phyloP scores from a whole-genome alignment of 768 basidiomycete genomes.

The Termitomyces sp. region DNA sequence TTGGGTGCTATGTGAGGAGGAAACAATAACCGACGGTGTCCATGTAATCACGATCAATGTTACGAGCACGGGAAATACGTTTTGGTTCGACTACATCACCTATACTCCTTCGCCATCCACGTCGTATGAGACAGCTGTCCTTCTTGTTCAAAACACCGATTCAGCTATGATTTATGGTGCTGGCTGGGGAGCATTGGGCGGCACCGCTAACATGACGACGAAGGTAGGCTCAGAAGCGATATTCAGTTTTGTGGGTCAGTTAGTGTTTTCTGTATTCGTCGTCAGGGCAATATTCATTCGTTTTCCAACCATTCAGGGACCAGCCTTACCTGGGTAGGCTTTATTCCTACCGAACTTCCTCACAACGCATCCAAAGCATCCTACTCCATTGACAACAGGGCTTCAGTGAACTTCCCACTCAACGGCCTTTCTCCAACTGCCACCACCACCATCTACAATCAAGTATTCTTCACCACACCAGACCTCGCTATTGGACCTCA shows the following conservation, averaged over 20 bases:
- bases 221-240: background rate
- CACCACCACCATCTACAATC: background rate
- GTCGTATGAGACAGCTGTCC: background rate
- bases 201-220: constrained; percentile 4
- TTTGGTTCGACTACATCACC: constrained; percentile 26
- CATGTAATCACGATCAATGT: constrained; percentile 22
- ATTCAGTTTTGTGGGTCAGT: constrained; percentile 8
- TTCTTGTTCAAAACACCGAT: constrained; percentile 8
- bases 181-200: constrained; percentile 1
- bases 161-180: background rate
- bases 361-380: background rate
- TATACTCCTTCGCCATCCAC: constrained; percentile 17
- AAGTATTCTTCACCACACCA: constrained; percentile 2
- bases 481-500: constrained; percentile 1
- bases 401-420: background rate
- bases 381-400: background rate
- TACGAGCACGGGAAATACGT: constrained; percentile 17
- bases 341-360: constrained; percentile 1
- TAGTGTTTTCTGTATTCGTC: background rate
- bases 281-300: background rate
- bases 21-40: constrained; percentile 12
- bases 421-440: background rate
- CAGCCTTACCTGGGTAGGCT: constrained; percentile 7
- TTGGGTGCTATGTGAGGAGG: constrained; percentile 17
- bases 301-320: background rate